Evolutionary conservation across 2,329 filamentous ascomycete species (phyloP), one percentile per base, ranked within the genome.

Genomic region (Botryotinia calthae): DNA sequence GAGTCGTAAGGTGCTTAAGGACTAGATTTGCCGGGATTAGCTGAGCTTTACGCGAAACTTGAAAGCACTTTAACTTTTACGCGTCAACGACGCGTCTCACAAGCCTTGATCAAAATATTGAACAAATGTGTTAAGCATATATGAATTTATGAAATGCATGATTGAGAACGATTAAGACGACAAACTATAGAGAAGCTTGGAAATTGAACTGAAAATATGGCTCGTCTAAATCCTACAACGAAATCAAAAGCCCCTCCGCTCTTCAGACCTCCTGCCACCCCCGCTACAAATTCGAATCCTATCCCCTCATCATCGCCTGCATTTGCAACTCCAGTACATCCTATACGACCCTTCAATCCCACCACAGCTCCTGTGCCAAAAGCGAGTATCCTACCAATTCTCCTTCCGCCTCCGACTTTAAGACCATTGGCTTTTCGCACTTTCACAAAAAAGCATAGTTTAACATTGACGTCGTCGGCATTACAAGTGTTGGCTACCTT

Each of bases 361-460:
- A 73, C 73, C 56, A 73, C 73, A 65, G 65, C 75, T 37, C 71
- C 76, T n/a, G 16, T 59, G 34, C 66, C 74, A 51, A 81, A 79
- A 76, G 79, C 80, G 74, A 79, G 80, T 10, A 92, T 98, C 65
- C 86, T 99, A 1, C 94, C 96, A 6, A 96, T 99, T 73, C 86
- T 97, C 51, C 90, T 99, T 7, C 95, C 95, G 5, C 93, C 95
- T 0, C 89, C 94, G 16, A 97, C 93, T 0, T 85, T 99, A 58
- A 88, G 97, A 75, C 95, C 96, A 3, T 86, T 98, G 31, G 97
- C 96, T 14, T 98, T 99, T 80, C 90, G 96, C 64, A 97, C 93
- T 0, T 97, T 99, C 77, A 99, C 96, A 2, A 98, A 98, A 82
- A 99, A 98, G 80, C 94, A 99, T 83, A 97, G 95, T 78, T 86